Evolutionary conservation across 192 early-diverging fungal species (phyloP).

Genomic region (Piromyces finnis): DNA sequence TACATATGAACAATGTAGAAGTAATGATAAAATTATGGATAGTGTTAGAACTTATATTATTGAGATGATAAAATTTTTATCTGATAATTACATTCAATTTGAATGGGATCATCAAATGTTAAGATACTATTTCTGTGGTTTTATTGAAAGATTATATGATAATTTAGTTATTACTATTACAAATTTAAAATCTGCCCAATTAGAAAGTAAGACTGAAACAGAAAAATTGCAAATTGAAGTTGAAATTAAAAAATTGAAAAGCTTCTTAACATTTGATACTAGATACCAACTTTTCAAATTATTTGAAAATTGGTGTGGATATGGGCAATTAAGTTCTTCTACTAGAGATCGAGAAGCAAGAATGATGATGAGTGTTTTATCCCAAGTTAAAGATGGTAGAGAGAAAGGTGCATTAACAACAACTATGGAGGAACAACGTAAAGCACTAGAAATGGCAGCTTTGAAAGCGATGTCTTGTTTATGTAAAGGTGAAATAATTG

Average conservation of each 20-base stretch:
- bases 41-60: constrained; percentile 56
- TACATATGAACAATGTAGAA: constrained; percentile 24
- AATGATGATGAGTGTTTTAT: constrained; percentile 48
- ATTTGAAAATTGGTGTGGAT: constrained; percentile 86
- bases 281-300: constrained; percentile 58
- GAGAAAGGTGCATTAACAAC: constrained; percentile 40
- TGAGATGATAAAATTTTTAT: constrained; percentile 57
- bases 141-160: constrained; percentile 72
- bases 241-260: constrained; percentile 1
- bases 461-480: constrained; percentile 79
- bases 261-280: constrained; percentile 57
- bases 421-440: constrained; percentile 60
- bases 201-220: not conserved
- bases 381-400: constrained; percentile 47
- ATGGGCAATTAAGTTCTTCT: constrained; percentile 35
- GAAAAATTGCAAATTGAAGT: not conserved
- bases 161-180: constrained; percentile 16
- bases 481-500: constrained; percentile 31
- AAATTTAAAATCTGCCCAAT: not conserved
- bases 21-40: constrained; percentile 38
- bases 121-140: constrained; percentile 72
- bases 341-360: constrained; percentile 43
- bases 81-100: constrained; percentile 48
- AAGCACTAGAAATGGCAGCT: constrained; percentile 54
- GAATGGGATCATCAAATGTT: constrained; percentile 83